phyloP scores from a whole-genome alignment of 2,329 filamentous ascomycete genomes.

The Pestalotiopsis sp. region DNA sequence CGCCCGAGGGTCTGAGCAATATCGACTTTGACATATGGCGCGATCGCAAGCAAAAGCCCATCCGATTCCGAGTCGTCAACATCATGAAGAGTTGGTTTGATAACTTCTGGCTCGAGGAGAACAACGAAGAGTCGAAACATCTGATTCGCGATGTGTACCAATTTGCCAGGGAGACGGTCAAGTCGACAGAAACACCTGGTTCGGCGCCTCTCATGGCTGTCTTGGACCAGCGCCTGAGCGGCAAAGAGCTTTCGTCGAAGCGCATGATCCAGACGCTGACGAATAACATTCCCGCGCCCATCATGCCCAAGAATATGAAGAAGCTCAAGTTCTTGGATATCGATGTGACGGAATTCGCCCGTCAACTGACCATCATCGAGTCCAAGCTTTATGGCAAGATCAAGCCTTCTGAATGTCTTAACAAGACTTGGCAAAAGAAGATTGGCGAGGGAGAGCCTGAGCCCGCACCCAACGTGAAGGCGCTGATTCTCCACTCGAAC shows the following conservation, averaged over 20 bases:
- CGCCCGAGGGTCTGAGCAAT: constrained; percentile 75
- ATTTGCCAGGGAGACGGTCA: constrained; percentile 90
- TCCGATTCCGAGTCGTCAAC: constrained; percentile 94
- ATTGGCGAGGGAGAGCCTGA: constrained; percentile 77
- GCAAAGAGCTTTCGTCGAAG: constrained; percentile 84
- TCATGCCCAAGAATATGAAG: constrained; percentile 99
- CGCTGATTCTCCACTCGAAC: constrained; percentile 94
- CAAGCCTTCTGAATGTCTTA: constrained; percentile 91
- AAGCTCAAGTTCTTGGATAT: constrained; percentile 98
- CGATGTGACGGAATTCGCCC: constrained; percentile 93
- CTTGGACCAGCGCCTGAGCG: constrained; percentile 83
- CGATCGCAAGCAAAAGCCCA: constrained; percentile 92
- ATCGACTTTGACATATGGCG: constrained; percentile 84
- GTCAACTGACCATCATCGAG: constrained; percentile 95
- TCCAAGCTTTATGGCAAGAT: constrained; percentile 94
- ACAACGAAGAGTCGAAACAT: constrained; percentile 78
- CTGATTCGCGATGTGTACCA: constrained; percentile 86
- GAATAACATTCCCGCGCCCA: constrained; percentile 79
- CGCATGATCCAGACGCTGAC: constrained; percentile 84
- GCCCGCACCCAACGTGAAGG: constrained; percentile 91
- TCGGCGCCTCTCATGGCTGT: constrained; percentile 81
- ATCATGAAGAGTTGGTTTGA: constrained; percentile 99
- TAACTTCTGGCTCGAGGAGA: constrained; percentile 97
- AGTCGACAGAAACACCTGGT: constrained; percentile 89
- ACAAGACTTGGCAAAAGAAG: constrained; percentile 99